Evolutionary conservation across 2,329 filamentous ascomycete genomes (phyloP).

Genomic region (Epichloe sp.): DNA sequence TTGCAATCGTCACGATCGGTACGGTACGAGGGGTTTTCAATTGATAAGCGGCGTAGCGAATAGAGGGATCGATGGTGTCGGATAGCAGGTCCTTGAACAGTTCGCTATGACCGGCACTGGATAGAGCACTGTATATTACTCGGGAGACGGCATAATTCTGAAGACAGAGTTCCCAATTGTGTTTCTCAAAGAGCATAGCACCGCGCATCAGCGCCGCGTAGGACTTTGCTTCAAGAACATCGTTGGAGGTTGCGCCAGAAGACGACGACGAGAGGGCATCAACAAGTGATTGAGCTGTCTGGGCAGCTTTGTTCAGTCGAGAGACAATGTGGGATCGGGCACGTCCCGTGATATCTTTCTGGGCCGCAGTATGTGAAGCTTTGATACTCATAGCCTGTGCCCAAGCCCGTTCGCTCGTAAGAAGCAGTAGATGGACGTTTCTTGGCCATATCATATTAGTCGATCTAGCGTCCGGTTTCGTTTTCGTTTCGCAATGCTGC

Average conservation of each 20-base stretch:
- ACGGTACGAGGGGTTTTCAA: constrained; percentile 76
- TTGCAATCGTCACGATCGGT: constrained; percentile 65
- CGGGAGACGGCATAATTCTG: constrained; percentile 62
- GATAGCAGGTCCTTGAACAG: constrained; percentile 75
- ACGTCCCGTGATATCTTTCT: constrained; percentile 64
- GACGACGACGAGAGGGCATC: constrained; percentile 48
- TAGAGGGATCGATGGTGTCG: constrained; percentile 80
- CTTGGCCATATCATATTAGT: constrained; percentile 27
- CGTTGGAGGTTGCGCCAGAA: constrained; percentile 54
- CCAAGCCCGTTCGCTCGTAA: constrained; percentile 84
- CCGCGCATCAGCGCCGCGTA: constrained; percentile 70
- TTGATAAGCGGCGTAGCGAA: constrained; percentile 90
- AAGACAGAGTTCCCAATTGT: constrained; percentile 70
- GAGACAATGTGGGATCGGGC: constrained; percentile 83
- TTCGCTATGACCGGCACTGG: constrained; percentile 48
- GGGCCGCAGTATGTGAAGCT: constrained; percentile 63
- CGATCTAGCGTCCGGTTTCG: background rate
- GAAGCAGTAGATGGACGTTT: constrained; percentile 64
- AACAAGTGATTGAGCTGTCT: constrained; percentile 55
- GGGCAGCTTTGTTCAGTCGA: constrained; percentile 66
- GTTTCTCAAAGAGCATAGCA: constrained; percentile 73
- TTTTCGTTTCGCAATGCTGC: constrained; percentile 4
- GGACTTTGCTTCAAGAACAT: constrained; percentile 74
- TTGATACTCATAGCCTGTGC: constrained; percentile 95
- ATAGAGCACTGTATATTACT: constrained; percentile 70